Evolutionary conservation across 768 basidiomycete genomes (phyloP).

Genomic region (Tricholoma furcatifolium): DNA sequence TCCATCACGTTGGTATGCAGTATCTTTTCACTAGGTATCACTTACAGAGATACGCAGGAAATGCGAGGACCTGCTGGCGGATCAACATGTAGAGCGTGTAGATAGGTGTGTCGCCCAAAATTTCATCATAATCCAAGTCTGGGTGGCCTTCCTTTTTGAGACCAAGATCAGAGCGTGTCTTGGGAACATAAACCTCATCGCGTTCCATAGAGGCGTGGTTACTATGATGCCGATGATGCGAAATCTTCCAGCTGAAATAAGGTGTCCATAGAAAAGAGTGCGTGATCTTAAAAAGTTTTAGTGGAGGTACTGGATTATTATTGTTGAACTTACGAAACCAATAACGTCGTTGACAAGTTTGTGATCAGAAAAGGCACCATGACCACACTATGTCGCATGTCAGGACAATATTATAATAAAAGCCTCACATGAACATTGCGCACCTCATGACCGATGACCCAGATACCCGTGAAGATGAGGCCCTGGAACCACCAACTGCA

Average conservation of each 20-base stretch:
- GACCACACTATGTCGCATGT: constrained; percentile 42
- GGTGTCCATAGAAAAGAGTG: constrained; percentile 52
- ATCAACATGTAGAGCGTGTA: constrained; percentile 56
- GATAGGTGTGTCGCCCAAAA: constrained; percentile 58
- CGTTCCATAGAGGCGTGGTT: constrained; percentile 53
- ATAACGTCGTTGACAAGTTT: constrained; percentile 47
- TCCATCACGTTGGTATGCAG: constrained; percentile 50
- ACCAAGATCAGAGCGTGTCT: constrained; percentile 56
- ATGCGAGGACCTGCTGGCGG: constrained; percentile 56
- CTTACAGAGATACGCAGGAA: constrained; percentile 61
- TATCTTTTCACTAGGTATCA: constrained; percentile 44
- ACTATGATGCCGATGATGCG: constrained; percentile 51
- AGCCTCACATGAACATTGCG: neutral
- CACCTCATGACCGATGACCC: constrained; percentile 61
- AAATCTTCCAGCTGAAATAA: constrained; percentile 54
- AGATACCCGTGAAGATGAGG: constrained; percentile 53
- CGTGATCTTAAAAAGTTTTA: constrained; percentile 28
- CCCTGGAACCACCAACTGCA: constrained; percentile 62
- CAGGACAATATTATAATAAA: neutral
- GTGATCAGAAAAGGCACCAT: constrained; percentile 53
- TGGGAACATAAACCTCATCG: constrained; percentile 60
- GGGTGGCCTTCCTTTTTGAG: constrained; percentile 38
- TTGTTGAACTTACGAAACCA: constrained; percentile 42
- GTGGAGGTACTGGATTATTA: constrained; percentile 10
- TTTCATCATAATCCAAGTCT: constrained; percentile 50